Evolutionary conservation across 2,329 filamentous ascomycete species (phyloP).

Genomic region (Paraphaeosphaeria minitans): DNA sequence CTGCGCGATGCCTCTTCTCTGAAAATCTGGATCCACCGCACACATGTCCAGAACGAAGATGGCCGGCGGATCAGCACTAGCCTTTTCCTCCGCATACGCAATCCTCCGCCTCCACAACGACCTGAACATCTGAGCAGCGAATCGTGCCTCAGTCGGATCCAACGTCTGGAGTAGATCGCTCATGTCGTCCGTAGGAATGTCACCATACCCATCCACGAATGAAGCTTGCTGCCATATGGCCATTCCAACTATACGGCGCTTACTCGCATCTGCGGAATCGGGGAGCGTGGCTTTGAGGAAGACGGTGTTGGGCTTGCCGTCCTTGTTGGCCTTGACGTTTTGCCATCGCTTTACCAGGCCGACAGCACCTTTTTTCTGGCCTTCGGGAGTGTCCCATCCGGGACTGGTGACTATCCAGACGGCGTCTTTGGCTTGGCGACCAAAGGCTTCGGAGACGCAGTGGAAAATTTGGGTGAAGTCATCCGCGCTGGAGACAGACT

Average conservation of each 20-base stretch:
- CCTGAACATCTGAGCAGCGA: slow-evolving; percentile 51
- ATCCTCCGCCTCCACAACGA: slow-evolving; percentile 54
- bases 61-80: slow-evolving; percentile 48
- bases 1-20: slow-evolving; percentile 50
- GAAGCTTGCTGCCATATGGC: slow-evolving; percentile 63
- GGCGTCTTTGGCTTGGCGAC: slow-evolving; percentile 56
- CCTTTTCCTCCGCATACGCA: slow-evolving; percentile 49
- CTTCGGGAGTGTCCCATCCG: slow-evolving; percentile 59
- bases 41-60: slow-evolving; percentile 54
- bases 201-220: slow-evolving; percentile 55
- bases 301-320: slow-evolving; percentile 56
- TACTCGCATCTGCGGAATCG: slow-evolving; percentile 30
- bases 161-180: slow-evolving; percentile 41
- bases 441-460: slow-evolving; percentile 53
- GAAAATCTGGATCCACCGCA: slow-evolving; percentile 59
- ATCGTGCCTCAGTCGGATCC: slow-evolving; percentile 54
- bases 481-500: slow-evolving; percentile 26
- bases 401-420: slow-evolving; percentile 61
- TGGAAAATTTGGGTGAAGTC: slow-evolving; percentile 38
- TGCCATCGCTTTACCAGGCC: slow-evolving; percentile 53
- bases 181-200: slow-evolving; percentile 35
- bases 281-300: slow-evolving; percentile 61
- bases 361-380: slow-evolving; percentile 44
- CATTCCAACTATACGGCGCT: slow-evolving; percentile 54
- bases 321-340: slow-evolving; percentile 46